Evolutionary conservation across 192 early-diverging fungal genomes (phyloP), one percentile per base, ranked within the genome.

Genomic region (Cetraspora pellucida): DNA sequence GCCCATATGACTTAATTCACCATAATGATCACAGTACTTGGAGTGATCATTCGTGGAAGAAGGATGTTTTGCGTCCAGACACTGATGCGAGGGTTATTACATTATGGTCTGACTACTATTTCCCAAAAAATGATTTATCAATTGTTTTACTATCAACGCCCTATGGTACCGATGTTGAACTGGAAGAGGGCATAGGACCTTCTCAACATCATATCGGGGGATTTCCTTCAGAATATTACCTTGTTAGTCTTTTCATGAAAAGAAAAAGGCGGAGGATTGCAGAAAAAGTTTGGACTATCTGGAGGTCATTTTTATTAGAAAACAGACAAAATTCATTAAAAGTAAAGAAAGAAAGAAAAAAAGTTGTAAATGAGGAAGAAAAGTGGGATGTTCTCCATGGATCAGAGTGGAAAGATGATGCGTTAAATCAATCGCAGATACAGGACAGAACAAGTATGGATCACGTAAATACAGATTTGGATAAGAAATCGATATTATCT

Each of bases 101-200:
- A 27, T 57, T 84, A 6, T 84, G 83, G 83, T 21, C 77, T 7
- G 81, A 84, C 64, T 84, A 82, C 57, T 82, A 84, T 60, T 81
- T 84, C 31, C 74, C 74, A 5, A 76, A 67, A 55, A 63, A 76
- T 66, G 50, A 76, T 52, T 45, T 54, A 43, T 76, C 74, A 37
- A 67, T 76, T 49, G 16, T 63, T 1, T 66, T 76, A 50, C 25
- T 76, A 49, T 76, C 47, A 4, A 54, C 27, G 14, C 74, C 74
- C 21, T 27, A n/a, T 19, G 74, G 64, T 2, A 10, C 19, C 1
- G 74, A 76, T n/a, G n/a, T 73, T 58, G 13, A 14, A 54, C 11
- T 54, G 4, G 37, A 37, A 37, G 37, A 37, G 7, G 16, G 13
- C 16, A 54, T 14, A 52, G 11, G 25, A 25, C 30, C n/a, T 31